Conservation (phyloP, 1,139 yeast genomes). For the Candida sanyaensis region DNA sequence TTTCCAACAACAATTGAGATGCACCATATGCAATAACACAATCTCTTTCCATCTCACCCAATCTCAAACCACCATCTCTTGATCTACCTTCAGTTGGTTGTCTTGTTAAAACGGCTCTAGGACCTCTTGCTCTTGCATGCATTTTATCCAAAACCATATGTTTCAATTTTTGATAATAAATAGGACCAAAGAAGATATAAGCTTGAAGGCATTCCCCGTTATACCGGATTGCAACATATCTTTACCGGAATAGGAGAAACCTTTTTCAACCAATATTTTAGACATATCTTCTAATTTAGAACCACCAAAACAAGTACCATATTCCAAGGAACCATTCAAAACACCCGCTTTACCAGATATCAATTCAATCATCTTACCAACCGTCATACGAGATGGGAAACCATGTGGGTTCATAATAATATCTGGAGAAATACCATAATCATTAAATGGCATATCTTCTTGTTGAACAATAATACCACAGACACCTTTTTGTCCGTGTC, state of each 20-base stretch:
- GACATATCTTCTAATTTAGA: slow-evolving; percentile 95
- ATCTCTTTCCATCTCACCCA: slow-evolving; percentile 99
- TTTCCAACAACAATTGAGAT: slow-evolving; percentile 86
- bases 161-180: slow-evolving; percentile 95
- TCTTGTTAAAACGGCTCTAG: slow-evolving; percentile 95
- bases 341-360: slow-evolving; percentile 98
- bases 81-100: slow-evolving; percentile 99
- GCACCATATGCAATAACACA: slow-evolving; percentile 99
- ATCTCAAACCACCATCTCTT: slow-evolving; percentile 97
- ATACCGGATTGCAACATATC: slow-evolving; percentile 98
- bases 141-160: slow-evolving; percentile 99
- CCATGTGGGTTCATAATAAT: slow-evolving; percentile 99
- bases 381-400: slow-evolving; percentile 99
- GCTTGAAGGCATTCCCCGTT: slow-evolving; percentile 96
- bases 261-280: slow-evolving; percentile 84
- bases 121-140: slow-evolving; percentile 99
- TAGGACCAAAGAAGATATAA: slow-evolving; percentile 97
- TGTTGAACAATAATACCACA: slow-evolving; percentile 97
- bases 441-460: slow-evolving; percentile 94
- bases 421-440: slow-evolving; percentile 88
- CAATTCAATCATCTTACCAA: slow-evolving; percentile 96
- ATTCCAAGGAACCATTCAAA: slow-evolving; percentile 84
- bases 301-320: slow-evolving; percentile 98
- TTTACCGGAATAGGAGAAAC: slow-evolving; percentile 93
- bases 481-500: slow-evolving; percentile 99